phyloP scores from a whole-genome alignment of 2,329 filamentous ascomycete species.

The Pestalotiopsis sp. region DNA sequence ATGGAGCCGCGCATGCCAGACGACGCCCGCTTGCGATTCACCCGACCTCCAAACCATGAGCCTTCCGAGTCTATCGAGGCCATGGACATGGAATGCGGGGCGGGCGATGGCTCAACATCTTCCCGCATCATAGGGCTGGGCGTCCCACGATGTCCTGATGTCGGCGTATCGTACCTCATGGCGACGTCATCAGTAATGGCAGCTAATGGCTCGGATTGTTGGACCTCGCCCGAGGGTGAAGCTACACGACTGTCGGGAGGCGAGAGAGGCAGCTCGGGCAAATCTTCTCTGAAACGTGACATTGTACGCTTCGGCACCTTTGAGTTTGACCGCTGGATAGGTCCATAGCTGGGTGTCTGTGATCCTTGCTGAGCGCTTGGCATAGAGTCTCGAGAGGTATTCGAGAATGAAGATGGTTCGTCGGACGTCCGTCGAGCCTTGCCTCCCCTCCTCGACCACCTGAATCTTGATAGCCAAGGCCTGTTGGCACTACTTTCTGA shows the following conservation, averaged over 20 bases:
- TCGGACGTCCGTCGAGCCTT: slow-evolving; percentile 58
- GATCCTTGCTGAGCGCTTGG: slow-evolving; percentile 40
- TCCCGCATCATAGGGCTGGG: slow-evolving; percentile 47
- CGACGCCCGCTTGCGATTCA: slow-evolving; percentile 49
- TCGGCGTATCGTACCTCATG: slow-evolving; percentile 49
- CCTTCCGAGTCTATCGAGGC: slow-evolving; percentile 95
- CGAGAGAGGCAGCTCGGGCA: slow-evolving; percentile 85
- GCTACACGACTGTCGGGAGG: slow-evolving; percentile 81
- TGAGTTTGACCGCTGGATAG: slow-evolving; percentile 37
- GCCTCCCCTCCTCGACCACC: slow-evolving; percentile 53
- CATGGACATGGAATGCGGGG: slow-evolving; percentile 77
- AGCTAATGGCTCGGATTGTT: slow-evolving; percentile 34
- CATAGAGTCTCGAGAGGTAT: slow-evolving; percentile 89
- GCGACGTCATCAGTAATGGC: slow-evolving; percentile 34
- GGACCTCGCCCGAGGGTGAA: slow-evolving; percentile 67
- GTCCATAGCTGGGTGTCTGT: slow-evolving; percentile 34
- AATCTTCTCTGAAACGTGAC: slow-evolving; percentile 90
- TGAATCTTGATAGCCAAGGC: slow-evolving; percentile 77
- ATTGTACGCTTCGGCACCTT: slow-evolving; percentile 74
- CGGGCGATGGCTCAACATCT: slow-evolving; percentile 52
- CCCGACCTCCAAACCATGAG: slow-evolving; percentile 88
- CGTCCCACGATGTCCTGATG: slow-evolving; percentile 47
- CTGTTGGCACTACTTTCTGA: slow-evolving; percentile 49
- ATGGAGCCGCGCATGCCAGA: slow-evolving; percentile 44
- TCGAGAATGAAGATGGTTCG: slow-evolving; percentile 79